Evolutionary conservation across 2,329 filamentous ascomycete genomes (phyloP), one percentile per base, ranked within the genome.

Genomic region (Cryphonectria radicalis): DNA sequence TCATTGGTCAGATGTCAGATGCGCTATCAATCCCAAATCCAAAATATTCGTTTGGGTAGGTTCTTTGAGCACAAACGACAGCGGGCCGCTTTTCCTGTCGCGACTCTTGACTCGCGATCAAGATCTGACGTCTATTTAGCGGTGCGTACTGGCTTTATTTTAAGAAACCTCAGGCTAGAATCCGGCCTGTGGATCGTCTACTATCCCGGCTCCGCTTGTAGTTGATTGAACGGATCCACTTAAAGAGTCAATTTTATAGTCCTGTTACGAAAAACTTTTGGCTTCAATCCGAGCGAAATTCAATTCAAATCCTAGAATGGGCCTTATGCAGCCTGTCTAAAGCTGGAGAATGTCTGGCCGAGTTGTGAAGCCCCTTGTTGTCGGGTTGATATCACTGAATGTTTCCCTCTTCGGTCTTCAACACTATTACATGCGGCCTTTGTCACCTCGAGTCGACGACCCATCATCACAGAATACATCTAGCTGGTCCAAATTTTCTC

Each of bases 401-500:
- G 59, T 14, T 40, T 62, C 59, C 32, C 35, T 62, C 35, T 62
- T 62, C 6, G 59, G 59, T 10, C 22, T 62, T 11, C 59, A 62
- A 40, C 22, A 62, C 59, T 40, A 37, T 10, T 62, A 62, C 59
- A 62, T 35, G 25, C 59, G 59, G 40, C 59, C 59, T 37, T n/a
- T 62, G 11, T 40, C 35, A 4, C 8, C 59, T n/a, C 32, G 35
- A 40, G 17, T 40, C 59, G 59, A 40, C 0, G 59, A 40, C 19
- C 28, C 35, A 19, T 35, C 25, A 14, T 40, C 22, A 8, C 35
- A 40, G 11, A 35, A 25, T n/a, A 40, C 32, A 40, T 62, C 59
- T 40, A 62, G 59, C 35, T 62, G 59, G 59, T 62, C 59, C 7
- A 40, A 40, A 62, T 40, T 62, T 35, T 35, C 59, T 37, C 59